Conservation (phyloP, 306 rosid species). For the Acacia confusa region DNA sequence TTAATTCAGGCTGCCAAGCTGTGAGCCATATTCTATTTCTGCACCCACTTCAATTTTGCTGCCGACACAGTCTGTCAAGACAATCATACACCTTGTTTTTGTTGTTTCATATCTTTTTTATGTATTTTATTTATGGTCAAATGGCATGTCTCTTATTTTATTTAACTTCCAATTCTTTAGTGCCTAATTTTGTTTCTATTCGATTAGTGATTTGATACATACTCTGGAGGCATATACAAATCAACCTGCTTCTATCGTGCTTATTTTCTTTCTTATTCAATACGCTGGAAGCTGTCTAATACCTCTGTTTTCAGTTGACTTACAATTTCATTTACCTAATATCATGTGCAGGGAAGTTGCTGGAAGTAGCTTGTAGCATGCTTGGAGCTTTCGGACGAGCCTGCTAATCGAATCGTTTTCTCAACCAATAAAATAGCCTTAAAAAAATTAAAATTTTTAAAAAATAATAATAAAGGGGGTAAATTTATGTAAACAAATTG, state of each 20-base stretch:
- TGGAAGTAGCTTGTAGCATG: slow-evolving; percentile 79
- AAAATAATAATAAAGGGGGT: slow-evolving; percentile 35
- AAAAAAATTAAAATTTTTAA: slow-evolving; percentile 29
- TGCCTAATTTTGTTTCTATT: neutral
- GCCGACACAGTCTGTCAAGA: slow-evolving; percentile 34
- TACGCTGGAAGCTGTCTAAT: slow-evolving; percentile 8
- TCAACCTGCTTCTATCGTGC: slow-evolving; percentile 12
- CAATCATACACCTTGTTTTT: slow-evolving; percentile 26
- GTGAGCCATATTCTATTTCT: slow-evolving; percentile 38
- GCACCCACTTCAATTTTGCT: slow-evolving; percentile 38
- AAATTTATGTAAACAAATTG: slow-evolving; percentile 51
- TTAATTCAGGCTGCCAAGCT: slow-evolving; percentile 47
- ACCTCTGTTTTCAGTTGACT: slow-evolving; percentile 43
- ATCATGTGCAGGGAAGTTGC: slow-evolving; percentile 72
- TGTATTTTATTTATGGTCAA: slow-evolving; percentile 33
- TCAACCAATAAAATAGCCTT: slow-evolving; percentile 39
- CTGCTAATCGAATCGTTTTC: slow-evolving; percentile 58
- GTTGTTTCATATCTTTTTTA: slow-evolving; percentile 10
- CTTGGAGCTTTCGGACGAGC: slow-evolving; percentile 73
- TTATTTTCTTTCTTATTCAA: neutral
- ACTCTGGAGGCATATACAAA: slow-evolving; percentile 10
- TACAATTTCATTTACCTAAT: slow-evolving; percentile 25
- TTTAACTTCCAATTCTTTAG: neutral
- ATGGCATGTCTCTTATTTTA: neutral
- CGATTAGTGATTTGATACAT: slow-evolving; percentile 17